Conservation (phyloP, 352 stramenopile species). For the Globisporangium paddicum region DNA sequence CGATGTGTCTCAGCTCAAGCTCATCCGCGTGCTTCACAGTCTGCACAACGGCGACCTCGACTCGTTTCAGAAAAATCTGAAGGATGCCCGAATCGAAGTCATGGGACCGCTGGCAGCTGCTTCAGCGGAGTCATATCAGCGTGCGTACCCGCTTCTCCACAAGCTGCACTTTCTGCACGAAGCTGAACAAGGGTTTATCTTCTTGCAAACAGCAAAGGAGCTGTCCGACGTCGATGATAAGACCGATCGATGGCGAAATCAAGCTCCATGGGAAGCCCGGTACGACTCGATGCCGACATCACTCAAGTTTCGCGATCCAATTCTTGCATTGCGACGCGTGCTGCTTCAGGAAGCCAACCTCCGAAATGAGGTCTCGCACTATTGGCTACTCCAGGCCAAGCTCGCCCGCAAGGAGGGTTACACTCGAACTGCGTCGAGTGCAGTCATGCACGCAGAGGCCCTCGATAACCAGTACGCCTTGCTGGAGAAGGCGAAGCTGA, state of each 20-base stretch:
- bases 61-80: slow-evolving; percentile 56
- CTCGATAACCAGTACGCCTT: slow-evolving; percentile 68
- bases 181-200: slow-evolving; percentile 66
- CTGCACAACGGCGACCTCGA: slow-evolving; percentile 53
- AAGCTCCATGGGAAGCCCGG: slow-evolving; percentile 64
- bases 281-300: slow-evolving; percentile 72
- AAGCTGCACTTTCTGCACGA: slow-evolving; percentile 79
- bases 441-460: slow-evolving; percentile 81
- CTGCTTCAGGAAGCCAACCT: slow-evolving; percentile 70
- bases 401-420: slow-evolving; percentile 81
- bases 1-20: slow-evolving; percentile 67
- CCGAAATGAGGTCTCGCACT: slow-evolving; percentile 60
- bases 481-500: slow-evolving; percentile 77
- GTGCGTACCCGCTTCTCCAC: slow-evolving; percentile 68
- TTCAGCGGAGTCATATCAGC: slow-evolving; percentile 71
- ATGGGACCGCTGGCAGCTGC: slow-evolving; percentile 69
- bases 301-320: slow-evolving; percentile 78
- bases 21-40: slow-evolving; percentile 79
- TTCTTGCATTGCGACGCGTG: slow-evolving; percentile 76
- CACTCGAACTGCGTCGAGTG: slow-evolving; percentile 72
- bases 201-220: slow-evolving; percentile 29
- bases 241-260: slow-evolving; percentile 42
- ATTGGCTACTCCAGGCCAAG: slow-evolving; percentile 84
- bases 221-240: slow-evolving; percentile 20
- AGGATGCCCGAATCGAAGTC: slow-evolving; percentile 57